Evolutionary conservation across 2,329 filamentous ascomycete species (phyloP), one percentile per base, ranked within the genome.

Genomic region (Alternaria angustiovoidea): DNA sequence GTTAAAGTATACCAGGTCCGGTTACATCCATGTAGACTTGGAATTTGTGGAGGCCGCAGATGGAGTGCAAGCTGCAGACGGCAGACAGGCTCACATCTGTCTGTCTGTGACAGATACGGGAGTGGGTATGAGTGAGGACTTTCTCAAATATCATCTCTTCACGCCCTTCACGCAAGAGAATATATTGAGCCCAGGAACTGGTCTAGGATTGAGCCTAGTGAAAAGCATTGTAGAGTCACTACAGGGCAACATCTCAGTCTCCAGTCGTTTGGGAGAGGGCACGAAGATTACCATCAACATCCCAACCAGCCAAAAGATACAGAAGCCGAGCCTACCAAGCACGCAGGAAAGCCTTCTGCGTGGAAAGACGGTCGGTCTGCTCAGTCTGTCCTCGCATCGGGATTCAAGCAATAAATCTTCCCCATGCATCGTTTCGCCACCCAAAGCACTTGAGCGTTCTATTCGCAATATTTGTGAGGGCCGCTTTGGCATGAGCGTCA

Each of bases 51-150:
- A 59, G 41, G 30, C 57, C 14, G 11, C 38, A 24, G 44, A 43
- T 8, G 32, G 39, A 9, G 14, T 47, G 16, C 41, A 59, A 36
- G 30, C 57, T 22, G 11, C 24, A n/a, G 38, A 43, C 8, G 44
- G 30, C 14, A 41, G 61, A 12, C 49, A 42, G 16, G 59, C 62
- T 2, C 59, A 57, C n/a, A 61, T 70, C n/a, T 63, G 34, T 38
- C 59, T 87, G n/a, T 62, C 61, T 20, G 68, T 72, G 32, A 51
- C 58, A 20, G 70, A 73, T 42, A 67, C 68, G 1, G 70, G 70
- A 5, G 62, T 61, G 18, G 70, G 70, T n/a, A 73, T 73, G 62
- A 67, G 63, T 20, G 39, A 51, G 18, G 65, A 70, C 18, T 73
- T 66, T 38, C 58, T 71, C 20, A 51, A 66, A 57, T 56, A 63